A percentile compares a stretch with the other conserved stretches of the same genome.
These are phyloP conservation scores for Fusarium sp. DNA, from an alignment of 2,329 filamentous ascomycete genomes.

Conservation along the genomic window DNA sequence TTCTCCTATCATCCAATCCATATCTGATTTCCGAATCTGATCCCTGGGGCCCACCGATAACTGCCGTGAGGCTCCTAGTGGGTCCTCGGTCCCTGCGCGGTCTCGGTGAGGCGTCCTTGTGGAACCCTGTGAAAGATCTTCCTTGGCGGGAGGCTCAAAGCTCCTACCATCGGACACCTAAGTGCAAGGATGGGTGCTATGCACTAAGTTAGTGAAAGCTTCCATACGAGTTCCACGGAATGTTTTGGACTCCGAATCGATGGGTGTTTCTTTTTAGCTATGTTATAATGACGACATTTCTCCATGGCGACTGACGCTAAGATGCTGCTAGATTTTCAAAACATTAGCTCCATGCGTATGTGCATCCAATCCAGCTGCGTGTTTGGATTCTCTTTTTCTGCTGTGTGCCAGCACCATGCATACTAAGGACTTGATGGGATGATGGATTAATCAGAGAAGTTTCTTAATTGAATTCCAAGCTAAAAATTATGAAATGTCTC, in stretches of 20 bases:
- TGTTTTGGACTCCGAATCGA: conserved; percentile 1
- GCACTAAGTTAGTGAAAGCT: conserved; percentile 16
- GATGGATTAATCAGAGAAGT: no score
- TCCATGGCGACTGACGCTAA: neutral
- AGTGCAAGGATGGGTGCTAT: conserved; percentile 7
- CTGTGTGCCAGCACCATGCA: no score
- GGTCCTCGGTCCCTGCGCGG: conserved; percentile 4
- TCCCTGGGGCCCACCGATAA: conserved; percentile 25
- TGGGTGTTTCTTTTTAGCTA: neutral
- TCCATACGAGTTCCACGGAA: conserved; percentile 10
- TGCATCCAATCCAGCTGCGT: no score
- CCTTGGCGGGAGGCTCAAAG: conserved; percentile 8
- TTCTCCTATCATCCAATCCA: neutral
- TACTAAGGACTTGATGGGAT: no score
- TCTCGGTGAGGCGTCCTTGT: conserved; percentile 25
- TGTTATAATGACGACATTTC: conserved; percentile 21
- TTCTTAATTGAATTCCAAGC: no score
- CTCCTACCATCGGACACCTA: conserved; percentile 1
- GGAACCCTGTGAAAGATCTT: conserved; percentile 23
- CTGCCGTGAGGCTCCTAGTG: conserved; percentile 29
- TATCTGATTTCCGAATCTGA: conserved; percentile 4
- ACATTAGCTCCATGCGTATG: neutral
- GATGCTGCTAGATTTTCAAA: neutral
- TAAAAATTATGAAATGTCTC: no score
- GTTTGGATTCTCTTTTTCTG: no score